Evolutionary conservation across 805 yeast species (phyloP).

Genomic region (Kurtzmaniella cleridarum): DNA sequence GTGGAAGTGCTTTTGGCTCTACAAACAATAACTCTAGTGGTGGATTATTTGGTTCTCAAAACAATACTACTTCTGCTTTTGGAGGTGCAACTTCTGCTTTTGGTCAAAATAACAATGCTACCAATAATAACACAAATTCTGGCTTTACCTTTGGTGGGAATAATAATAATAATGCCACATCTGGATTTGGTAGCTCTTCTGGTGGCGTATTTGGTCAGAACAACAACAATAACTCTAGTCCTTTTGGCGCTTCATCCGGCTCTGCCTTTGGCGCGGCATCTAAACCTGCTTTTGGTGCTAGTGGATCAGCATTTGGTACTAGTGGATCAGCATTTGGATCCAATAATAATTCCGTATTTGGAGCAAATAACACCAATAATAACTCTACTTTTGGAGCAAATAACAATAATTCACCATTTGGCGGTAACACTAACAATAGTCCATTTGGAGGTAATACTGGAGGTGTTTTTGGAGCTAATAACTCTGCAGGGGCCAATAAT

Average conservation of each 20-base stretch:
- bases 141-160: conserved; percentile 15
- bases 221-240: conserved; percentile 9
- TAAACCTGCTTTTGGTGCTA: conserved; percentile 14
- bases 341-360: conserved; percentile 19
- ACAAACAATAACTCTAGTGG: conserved; percentile 17
- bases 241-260: conserved; percentile 34
- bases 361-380: conserved; percentile 22
- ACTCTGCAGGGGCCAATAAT: not conserved
- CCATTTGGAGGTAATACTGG: conserved; percentile 3
- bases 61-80: conserved; percentile 9
- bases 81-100: conserved; percentile 20
- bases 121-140: conserved; percentile 5
- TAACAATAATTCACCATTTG: conserved; percentile 9
- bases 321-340: conserved; percentile 9
- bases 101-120: conserved; percentile 5
- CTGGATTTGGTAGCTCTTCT: conserved; percentile 17
- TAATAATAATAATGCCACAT: conserved; percentile 13
- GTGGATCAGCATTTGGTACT: conserved; percentile 14
- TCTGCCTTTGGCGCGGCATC: conserved; percentile 29
- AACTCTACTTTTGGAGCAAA: conserved; percentile 9
- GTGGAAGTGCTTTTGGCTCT: conserved; percentile 22
- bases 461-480: conserved; percentile 6
- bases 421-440: conserved; percentile 4
- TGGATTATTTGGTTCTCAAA: conserved; percentile 18
- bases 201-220: conserved; percentile 25